Evolutionary conservation across 345 rosid genomes (phyloP).

Genomic region (Camelina laxa): DNA sequence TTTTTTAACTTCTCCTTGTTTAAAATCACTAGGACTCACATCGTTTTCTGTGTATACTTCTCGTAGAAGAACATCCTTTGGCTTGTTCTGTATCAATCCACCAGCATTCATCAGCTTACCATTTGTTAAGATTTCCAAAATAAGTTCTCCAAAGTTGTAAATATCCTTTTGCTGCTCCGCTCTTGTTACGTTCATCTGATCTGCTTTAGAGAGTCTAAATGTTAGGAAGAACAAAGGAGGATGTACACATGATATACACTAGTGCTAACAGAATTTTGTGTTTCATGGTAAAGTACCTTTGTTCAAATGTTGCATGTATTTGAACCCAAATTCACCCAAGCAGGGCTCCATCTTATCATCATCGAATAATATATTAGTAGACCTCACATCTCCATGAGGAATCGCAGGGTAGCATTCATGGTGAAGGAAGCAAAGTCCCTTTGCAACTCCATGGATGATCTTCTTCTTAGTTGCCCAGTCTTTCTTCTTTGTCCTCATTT

Average conservation of each 20-base stretch:
- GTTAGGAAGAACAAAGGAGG: neutral
- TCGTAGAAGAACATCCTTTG: conserved; percentile 60
- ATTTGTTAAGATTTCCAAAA: conserved; percentile 69
- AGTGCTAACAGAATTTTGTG: neutral
- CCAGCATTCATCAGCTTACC: conserved; percentile 61
- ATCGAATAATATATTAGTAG: conserved; percentile 61
- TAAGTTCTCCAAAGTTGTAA: conserved; percentile 75
- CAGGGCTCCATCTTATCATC: conserved; percentile 74
- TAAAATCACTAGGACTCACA: conserved; percentile 41
- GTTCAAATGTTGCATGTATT: conserved; percentile 51
- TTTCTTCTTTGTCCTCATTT: conserved; percentile 49
- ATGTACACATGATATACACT: neutral
- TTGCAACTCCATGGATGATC: conserved; percentile 75
- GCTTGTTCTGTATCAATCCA: conserved; percentile 54
- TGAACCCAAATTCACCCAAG: conserved; percentile 74
- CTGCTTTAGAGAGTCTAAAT: conserved; percentile 43
- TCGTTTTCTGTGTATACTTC: conserved; percentile 64
- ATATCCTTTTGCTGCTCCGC: conserved; percentile 62
- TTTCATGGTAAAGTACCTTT: conserved; percentile 34
- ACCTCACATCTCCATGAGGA: conserved; percentile 86
- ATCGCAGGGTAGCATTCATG: conserved; percentile 86
- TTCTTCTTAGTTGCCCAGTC: conserved; percentile 72
- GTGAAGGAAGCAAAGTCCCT: conserved; percentile 87
- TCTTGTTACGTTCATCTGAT: conserved; percentile 48
- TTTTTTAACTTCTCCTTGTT: conserved; percentile 56